phyloP scores from a whole-genome alignment of 1,284 basidiomycete species.

The Trichosporon ovoides region DNA sequence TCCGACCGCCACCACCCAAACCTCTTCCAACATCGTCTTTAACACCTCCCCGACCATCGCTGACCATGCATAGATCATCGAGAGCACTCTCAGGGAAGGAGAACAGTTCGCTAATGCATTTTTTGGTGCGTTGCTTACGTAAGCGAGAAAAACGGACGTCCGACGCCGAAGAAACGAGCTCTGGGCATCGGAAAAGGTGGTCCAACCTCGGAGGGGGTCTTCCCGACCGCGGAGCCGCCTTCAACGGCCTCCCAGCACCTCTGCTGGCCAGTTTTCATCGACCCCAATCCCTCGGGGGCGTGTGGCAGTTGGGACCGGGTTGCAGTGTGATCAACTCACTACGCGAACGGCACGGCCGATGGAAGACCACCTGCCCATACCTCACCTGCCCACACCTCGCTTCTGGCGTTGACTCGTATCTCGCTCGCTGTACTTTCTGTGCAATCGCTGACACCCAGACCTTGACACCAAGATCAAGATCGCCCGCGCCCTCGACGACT shows the following conservation, averaged over 20 bases:
- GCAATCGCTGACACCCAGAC: conserved; percentile 20
- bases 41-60: background rate
- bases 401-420: no score
- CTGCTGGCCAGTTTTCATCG: no score
- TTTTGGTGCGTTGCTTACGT: conserved; percentile 58
- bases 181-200: background rate
- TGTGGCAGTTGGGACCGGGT: no score
- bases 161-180: background rate
- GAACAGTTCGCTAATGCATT: conserved; percentile 98
- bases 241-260: no score
- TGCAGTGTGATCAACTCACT: no score
- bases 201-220: background rate
- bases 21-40: background rate
- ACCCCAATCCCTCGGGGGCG: no score
- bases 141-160: background rate
- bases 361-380: no score
- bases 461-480: conserved; percentile 99
- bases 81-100: conserved; percentile 94
- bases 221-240: background rate
- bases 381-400: no score
- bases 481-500: conserved; percentile 89
- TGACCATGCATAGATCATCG: conserved; percentile 63
- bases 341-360: no score
- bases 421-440: background rate
- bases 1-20: background rate